Evolutionary conservation across 192 early-diverging fungal species (phyloP).

Genomic region (Mortierella alpina): DNA sequence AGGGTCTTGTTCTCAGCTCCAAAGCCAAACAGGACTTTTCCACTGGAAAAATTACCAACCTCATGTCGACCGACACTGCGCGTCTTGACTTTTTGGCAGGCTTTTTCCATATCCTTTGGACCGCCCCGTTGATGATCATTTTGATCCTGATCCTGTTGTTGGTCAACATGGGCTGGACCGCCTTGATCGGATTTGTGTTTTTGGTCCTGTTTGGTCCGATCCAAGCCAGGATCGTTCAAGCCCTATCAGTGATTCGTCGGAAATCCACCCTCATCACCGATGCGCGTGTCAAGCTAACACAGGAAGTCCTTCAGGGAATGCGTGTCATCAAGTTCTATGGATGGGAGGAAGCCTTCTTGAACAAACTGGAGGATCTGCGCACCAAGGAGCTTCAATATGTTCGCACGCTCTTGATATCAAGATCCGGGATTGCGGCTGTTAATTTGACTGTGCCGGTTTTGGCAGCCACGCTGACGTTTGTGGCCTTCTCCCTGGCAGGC

Average conservation of each 20-base stretch:
- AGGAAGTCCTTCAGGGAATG: constrained; percentile 78
- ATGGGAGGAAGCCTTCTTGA: constrained; percentile 67
- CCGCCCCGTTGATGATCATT: constrained; percentile 54
- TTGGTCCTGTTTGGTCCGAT: constrained; percentile 57
- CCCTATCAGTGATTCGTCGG: constrained; percentile 45
- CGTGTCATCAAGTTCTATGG: constrained; percentile 82
- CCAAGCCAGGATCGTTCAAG: constrained; percentile 40
- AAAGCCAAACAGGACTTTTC: constrained; percentile 62
- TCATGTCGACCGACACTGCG: constrained; percentile 75
- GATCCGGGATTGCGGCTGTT: constrained; percentile 55
- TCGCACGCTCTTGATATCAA: constrained; percentile 47
- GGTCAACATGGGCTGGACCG: constrained; percentile 68
- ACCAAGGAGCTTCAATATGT: constrained; percentile 53
- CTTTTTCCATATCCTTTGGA: constrained; percentile 62
- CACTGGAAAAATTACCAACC: constrained; percentile 76
- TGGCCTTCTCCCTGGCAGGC: constrained; percentile 59
- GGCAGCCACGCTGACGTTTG: constrained; percentile 64
- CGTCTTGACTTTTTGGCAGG: constrained; percentile 58
- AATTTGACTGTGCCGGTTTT: constrained; percentile 53
- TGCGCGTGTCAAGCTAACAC: constrained; percentile 75
- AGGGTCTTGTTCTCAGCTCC: constrained; percentile 58
- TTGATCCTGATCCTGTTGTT: constrained; percentile 58
- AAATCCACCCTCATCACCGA: constrained; percentile 71
- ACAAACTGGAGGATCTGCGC: constrained; percentile 53
- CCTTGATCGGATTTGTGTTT: constrained; percentile 69